Conservation (phyloP, 768 basidiomycete species). For the Mrakia gelida region DNA sequence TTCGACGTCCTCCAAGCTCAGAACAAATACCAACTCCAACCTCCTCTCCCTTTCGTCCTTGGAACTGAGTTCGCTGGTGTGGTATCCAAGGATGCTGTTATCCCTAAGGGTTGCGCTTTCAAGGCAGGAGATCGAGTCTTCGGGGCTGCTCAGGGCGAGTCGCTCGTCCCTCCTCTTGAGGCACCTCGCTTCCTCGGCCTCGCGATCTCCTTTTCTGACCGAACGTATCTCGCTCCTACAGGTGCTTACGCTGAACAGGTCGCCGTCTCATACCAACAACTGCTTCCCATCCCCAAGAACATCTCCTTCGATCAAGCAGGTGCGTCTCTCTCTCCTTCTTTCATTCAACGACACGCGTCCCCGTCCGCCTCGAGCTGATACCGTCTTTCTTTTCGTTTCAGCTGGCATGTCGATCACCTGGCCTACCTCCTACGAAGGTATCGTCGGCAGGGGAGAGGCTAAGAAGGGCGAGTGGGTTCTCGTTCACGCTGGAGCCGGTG, state of each 20-base stretch:
- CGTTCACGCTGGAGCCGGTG: conserved; percentile 92
- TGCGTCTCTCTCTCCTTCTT: background rate
- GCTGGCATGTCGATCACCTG: conserved; percentile 24
- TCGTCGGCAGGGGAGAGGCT: conserved; percentile 76
- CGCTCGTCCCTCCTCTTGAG: background rate
- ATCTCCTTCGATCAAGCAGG: conserved; percentile 83
- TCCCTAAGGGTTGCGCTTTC: conserved; percentile 72
- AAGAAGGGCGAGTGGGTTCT: conserved; percentile 86
- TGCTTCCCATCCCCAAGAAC: conserved; percentile 67
- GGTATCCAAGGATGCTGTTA: conserved; percentile 64
- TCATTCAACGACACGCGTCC: too few relatives aligned
- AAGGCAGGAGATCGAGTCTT: conserved; percentile 84
- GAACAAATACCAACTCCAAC: conserved; percentile 82
- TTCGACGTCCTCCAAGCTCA: conserved; percentile 60
- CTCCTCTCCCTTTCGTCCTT: conserved; percentile 75
- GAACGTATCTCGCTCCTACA: background rate
- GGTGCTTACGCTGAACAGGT: conserved; percentile 46
- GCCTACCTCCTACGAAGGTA: conserved; percentile 77
- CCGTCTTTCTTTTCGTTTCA: background rate
- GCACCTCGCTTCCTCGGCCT: background rate
- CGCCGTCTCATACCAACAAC: conserved; percentile 51
- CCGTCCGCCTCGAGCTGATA: background rate
- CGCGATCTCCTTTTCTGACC: background rate
- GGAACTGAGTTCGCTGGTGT: conserved; percentile 78
- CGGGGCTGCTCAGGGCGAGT: conserved; percentile 72